phyloP scores from a whole-genome alignment of 768 basidiomycete genomes.

The Amanita muscaria region DNA sequence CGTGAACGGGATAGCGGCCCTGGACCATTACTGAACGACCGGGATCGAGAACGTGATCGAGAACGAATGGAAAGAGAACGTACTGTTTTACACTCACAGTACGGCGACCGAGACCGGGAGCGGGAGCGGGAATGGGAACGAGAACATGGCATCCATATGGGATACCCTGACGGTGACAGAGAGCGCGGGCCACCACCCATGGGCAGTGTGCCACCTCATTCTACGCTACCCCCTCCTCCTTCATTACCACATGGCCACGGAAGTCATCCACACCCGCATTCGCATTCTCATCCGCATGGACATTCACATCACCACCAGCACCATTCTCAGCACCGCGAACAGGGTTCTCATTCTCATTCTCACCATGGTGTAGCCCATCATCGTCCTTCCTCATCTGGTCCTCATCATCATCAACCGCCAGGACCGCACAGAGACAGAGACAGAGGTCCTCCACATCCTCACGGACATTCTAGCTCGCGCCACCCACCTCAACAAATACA shows the following conservation, averaged over 20 bases:
- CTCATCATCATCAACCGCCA: background rate
- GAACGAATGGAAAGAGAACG: constrained; percentile 14
- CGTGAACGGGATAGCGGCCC: constrained; percentile 17
- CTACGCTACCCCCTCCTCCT: constrained; percentile 2
- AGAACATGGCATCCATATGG: constrained; percentile 9
- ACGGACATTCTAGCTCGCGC: background rate
- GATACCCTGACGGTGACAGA: constrained; percentile 4
- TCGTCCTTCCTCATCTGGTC: background rate
- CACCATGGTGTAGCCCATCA: constrained; percentile 6
- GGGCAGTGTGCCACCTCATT: background rate
- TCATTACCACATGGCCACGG: background rate
- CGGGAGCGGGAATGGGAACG: constrained; percentile 15
- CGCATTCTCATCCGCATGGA: constrained; percentile 4
- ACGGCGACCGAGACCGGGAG: constrained; percentile 14
- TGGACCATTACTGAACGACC: constrained; percentile 11
- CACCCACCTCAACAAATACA: constrained; percentile 4
- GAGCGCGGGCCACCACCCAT: constrained; percentile 3
- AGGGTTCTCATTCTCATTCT: constrained; percentile 3
- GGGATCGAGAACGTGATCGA: constrained; percentile 14
- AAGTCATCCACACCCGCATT: constrained; percentile 6
- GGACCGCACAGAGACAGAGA: background rate
- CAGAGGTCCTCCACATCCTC: constrained; percentile 1
- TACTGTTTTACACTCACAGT: too few species aligned
- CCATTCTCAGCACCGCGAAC: constrained; percentile 7
- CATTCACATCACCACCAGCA: constrained; percentile 7